These are phyloP conservation scores for Komagataella phaffii DNA, from an alignment of 805 yeast genomes.

Conservation along the genomic window DNA sequence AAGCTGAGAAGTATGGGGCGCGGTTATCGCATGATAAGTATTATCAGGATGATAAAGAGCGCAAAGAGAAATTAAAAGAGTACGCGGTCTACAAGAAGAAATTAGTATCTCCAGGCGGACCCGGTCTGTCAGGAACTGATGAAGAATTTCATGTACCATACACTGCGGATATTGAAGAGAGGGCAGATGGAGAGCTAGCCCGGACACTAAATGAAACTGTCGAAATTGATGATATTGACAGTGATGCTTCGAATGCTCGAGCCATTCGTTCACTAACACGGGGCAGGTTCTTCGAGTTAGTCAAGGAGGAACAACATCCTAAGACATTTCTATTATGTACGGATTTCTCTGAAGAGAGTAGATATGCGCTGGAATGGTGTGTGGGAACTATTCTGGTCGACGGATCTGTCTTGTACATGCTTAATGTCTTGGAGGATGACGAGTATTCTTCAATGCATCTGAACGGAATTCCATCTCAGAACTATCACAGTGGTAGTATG, in stretches of 20 bases:
- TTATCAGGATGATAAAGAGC: slow-evolving; percentile 33
- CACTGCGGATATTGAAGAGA: slow-evolving; percentile 55
- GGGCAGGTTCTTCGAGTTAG: slow-evolving; percentile 45
- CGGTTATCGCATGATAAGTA: slow-evolving; percentile 30
- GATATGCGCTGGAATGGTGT: slow-evolving; percentile 78
- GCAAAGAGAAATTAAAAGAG: slow-evolving; percentile 39
- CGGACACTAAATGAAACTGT: slow-evolving; percentile 37
- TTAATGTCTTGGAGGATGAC: slow-evolving; percentile 40
- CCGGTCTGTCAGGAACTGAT: slow-evolving; percentile 3
- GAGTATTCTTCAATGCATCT: slow-evolving; percentile 19
- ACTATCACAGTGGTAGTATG: neutral
- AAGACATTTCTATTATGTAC: slow-evolving; percentile 64
- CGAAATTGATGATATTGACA: slow-evolving; percentile 39
- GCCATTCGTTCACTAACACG: slow-evolving; percentile 60
- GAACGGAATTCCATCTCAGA: slow-evolving; percentile 17
- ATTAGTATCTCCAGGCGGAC: slow-evolving; percentile 43
- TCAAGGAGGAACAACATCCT: slow-evolving; percentile 12
- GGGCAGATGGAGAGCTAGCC: slow-evolving; percentile 47
- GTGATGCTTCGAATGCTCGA: slow-evolving; percentile 37
- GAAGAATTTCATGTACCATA: slow-evolving; percentile 36
- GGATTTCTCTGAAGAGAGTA: slow-evolving; percentile 75
- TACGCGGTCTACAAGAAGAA: slow-evolving; percentile 46
- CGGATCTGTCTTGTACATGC: slow-evolving; percentile 68
- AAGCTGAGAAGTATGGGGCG: slow-evolving; percentile 24
- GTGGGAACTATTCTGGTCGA: slow-evolving; percentile 75